phyloP scores from a whole-genome alignment of 192 early-diverging fungal genomes.

The Gigaspora rosea region DNA sequence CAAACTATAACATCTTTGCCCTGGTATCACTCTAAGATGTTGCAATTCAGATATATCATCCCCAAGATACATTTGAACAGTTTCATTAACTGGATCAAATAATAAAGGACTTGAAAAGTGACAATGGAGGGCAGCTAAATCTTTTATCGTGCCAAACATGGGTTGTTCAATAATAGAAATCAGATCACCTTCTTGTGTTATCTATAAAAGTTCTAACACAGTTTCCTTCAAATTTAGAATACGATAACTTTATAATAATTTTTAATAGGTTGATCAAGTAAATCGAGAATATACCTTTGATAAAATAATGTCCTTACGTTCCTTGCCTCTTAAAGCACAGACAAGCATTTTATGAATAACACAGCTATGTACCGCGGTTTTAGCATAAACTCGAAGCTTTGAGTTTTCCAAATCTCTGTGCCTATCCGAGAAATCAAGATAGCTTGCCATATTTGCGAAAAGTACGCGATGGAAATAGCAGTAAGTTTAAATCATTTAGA shows the following conservation, averaged over 20 bases:
- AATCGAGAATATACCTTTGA: constrained; percentile 3
- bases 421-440: constrained; percentile 7
- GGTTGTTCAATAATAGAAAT: constrained; percentile 40
- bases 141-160: constrained; percentile 49
- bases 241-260: background rate
- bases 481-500: no score
- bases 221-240: constrained; percentile 20
- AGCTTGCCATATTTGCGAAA: background rate
- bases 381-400: constrained; percentile 16
- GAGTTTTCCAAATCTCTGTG: background rate
- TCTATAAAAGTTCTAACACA: constrained; percentile 18
- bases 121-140: constrained; percentile 36
- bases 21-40: background rate
- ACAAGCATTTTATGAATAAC: background rate
- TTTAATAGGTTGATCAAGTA: background rate
- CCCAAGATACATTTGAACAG: no score
- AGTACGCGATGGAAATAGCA: no score
- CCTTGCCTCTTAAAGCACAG: constrained; percentile 1
- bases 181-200: constrained; percentile 34
- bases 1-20: constrained; percentile 32
- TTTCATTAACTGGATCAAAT: constrained; percentile 27
- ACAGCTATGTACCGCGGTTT: constrained; percentile 11
- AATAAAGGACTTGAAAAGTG: constrained; percentile 15
- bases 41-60: background rate
- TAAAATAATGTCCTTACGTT: constrained; percentile 17